phyloP scores from a whole-genome alignment of 352 stramenopile species.

The Pseudoperonospora humuli region DNA sequence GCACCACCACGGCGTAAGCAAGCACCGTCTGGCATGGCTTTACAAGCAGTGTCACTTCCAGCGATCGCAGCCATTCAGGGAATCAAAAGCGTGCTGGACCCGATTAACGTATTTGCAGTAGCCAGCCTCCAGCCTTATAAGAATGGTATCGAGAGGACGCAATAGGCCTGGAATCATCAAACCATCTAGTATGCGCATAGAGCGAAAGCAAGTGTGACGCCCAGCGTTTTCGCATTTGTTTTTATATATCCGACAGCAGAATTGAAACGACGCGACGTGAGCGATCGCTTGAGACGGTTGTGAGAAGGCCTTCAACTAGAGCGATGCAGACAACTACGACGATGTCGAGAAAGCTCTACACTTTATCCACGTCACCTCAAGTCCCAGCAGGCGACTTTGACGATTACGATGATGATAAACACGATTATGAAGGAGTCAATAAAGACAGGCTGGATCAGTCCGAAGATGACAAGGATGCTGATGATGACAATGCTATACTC shows the following conservation, averaged over 20 bases:
- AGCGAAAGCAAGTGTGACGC: not conserved
- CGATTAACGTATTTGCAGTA: constrained; percentile 87
- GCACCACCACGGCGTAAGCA: constrained; percentile 94
- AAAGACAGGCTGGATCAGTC: too few species aligned
- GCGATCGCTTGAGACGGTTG: too few species aligned
- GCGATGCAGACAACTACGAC: too few species aligned
- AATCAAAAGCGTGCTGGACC: constrained; percentile 87
- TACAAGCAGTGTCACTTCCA: constrained; percentile 68
- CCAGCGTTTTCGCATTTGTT: constrained; percentile 6
- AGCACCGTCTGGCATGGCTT: constrained; percentile 87
- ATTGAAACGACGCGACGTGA: constrained; percentile 12
- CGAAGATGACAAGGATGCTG: too few species aligned
- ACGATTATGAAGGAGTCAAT: too few species aligned
- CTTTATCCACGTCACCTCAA: too few species aligned
- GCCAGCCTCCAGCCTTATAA: constrained; percentile 56
- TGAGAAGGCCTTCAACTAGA: too few species aligned
- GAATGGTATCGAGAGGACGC: constrained; percentile 2
- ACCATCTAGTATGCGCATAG: constrained; percentile 1
- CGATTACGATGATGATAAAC: too few species aligned
- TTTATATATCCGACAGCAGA: constrained; percentile 2
- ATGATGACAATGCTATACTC: too few species aligned
- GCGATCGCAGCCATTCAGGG: constrained; percentile 59
- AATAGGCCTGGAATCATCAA: constrained; percentile 4
- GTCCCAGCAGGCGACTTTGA: too few species aligned
- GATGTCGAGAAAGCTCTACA: too few species aligned